A percentile compares a stretch with the other conserved stretches of the same genome.
Evolutionary conservation across 495 filamentous ascomycete genomes (phyloP).

Genomic region (Immersiella caudata): DNA sequence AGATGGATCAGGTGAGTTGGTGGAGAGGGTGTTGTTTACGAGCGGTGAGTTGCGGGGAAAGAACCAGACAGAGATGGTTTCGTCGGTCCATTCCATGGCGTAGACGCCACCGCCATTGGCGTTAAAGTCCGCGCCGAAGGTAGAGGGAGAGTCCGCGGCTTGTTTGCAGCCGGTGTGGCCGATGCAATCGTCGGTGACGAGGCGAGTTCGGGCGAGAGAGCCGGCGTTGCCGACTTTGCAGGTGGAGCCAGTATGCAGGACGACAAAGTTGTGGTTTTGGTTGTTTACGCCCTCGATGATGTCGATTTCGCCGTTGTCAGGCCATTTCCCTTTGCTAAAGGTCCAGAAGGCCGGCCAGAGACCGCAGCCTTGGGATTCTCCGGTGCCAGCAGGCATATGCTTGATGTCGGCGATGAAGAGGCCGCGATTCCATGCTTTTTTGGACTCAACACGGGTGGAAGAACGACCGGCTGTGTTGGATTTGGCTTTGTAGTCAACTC

Average conservation of each 20-base stretch:
- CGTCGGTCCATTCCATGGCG: constrained; percentile 71
- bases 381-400: constrained; percentile 70
- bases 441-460: constrained; percentile 70
- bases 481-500: constrained; percentile 53
- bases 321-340: constrained; percentile 72
- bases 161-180: constrained; percentile 54
- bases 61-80: constrained; percentile 74
- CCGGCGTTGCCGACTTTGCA: constrained; percentile 59
- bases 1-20: constrained; percentile 58
- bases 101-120: constrained; percentile 72
- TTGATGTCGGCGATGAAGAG: constrained; percentile 74
- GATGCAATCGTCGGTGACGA: constrained; percentile 50
- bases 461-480: constrained; percentile 59
- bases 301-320: constrained; percentile 81
- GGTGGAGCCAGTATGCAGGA: constrained; percentile 72
- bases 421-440: constrained; percentile 66
- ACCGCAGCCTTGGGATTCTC: constrained; percentile 54
- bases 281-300: constrained; percentile 86
- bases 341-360: constrained; percentile 69
- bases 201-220: constrained; percentile 51
- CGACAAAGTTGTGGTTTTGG: constrained; percentile 64
- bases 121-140: constrained; percentile 76
- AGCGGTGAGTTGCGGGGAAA: constrained; percentile 63
- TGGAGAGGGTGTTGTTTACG: constrained; percentile 43
- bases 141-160: constrained; percentile 49